Base-by-base conservation (phyloP, 208 protist genomes). In the Cochliopodium minus region DNA sequence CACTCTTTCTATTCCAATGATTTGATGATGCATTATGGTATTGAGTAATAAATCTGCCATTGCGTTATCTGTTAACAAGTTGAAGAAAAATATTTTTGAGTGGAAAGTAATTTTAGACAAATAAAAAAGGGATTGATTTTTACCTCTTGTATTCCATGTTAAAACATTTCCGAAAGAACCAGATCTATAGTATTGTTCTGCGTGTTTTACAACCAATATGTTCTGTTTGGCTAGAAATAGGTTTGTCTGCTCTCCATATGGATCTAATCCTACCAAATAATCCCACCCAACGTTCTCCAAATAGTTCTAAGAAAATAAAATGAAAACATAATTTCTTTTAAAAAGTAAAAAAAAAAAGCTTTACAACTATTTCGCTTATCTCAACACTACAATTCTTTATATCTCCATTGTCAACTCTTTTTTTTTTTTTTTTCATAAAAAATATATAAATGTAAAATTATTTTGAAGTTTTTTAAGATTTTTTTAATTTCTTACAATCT, bases 51-150 rank as follows among this genome's bases (percentile, higher is more conserved):
- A 42, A 20, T 57, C 22, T 25, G 15, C 20, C 0, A 47, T 35
- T 42, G 47, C 20, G 50, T 45, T 30, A 42, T 53, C 9, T 43
- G 9, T n/a, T 11, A 22, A 43, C 46, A 26, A 35, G 33, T 23
- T 61, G 43, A n/a, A 57, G 46, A 4, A 53, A 59, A 53, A 38
- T 56, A 30, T 28, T 56, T 62, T 45, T 58, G 45, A 51, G 54
- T 45, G 29, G 54, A 22, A 4, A 58, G 48, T 32, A 62, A 29
- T 25, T 57, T 32, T 29, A 48, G 38, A 22, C 54, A 22, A 0
- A 51, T 62, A 34, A 59, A 47, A 39, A 48, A n/a, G n/a, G n/a
- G n/a, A n/a, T n/a, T n/a, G n/a, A n/a, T n/a, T n/a, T n/a, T n/a
- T n/a, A n/a, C n/a, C n/a, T n/a, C n/a, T n/a, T n/a, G n/a, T n/a